A percentile compares a stretch with the other conserved stretches of the same genome.
phyloP scores from a whole-genome alignment of 257 asterid genomes.

The Schizonepeta tenuifolia region DNA sequence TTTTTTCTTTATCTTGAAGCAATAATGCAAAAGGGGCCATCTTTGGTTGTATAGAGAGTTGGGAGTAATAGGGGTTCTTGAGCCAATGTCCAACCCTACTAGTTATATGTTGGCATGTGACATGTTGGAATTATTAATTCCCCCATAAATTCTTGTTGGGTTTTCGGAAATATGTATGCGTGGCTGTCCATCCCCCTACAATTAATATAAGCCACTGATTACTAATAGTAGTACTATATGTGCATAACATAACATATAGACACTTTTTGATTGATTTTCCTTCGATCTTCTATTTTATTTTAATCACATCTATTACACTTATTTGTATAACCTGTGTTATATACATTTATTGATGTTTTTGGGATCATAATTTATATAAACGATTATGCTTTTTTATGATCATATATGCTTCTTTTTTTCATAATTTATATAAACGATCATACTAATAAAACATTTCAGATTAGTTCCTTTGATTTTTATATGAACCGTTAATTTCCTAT shows the following conservation, averaged over 20 bases:
- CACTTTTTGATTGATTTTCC: not conserved
- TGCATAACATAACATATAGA: conserved; percentile 10
- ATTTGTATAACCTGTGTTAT: too few species aligned
- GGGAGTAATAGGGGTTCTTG: not conserved
- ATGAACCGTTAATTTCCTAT: too few species aligned
- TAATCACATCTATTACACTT: not conserved
- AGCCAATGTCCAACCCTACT: conserved; percentile 24
- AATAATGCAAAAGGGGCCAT: conserved; percentile 29
- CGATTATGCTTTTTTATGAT: too few species aligned
- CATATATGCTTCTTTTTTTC: too few species aligned
- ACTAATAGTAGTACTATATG: conserved; percentile 10
- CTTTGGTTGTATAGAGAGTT: not conserved
- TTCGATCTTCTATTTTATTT: not conserved
- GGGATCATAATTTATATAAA: too few species aligned
- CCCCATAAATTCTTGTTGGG: conserved; percentile 32
- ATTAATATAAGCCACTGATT: conserved; percentile 10
- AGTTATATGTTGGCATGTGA: conserved; percentile 31
- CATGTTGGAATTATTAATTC: conserved; percentile 34
- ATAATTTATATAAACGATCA: too few species aligned
- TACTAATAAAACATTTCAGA: too few species aligned
- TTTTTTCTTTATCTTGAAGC: not conserved
- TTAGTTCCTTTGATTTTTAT: too few species aligned
- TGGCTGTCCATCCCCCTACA: conserved; percentile 13
- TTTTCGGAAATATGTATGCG: conserved; percentile 17
- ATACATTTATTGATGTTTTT: too few species aligned